phyloP scores from a whole-genome alignment of 2,329 filamentous ascomycete species.

The Lasiodiplodia citricola region DNA sequence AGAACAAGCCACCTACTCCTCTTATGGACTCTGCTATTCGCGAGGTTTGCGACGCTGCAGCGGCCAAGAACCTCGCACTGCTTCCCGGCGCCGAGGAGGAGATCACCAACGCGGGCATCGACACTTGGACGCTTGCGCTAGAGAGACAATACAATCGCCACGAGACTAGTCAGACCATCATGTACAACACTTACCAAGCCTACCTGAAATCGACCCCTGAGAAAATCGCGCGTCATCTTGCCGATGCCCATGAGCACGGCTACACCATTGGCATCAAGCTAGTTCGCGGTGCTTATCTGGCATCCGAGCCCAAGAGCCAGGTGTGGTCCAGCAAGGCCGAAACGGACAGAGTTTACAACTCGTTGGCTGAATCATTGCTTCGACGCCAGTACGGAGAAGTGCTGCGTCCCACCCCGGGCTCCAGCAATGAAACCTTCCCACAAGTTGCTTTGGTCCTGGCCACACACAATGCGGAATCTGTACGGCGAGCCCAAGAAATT shows the following conservation, averaged over 20 bases:
- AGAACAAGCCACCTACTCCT: constrained; percentile 65
- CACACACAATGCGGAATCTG: constrained; percentile 79
- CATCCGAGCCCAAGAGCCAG: constrained; percentile 53
- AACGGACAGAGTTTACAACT: constrained; percentile 70
- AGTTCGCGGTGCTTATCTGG: constrained; percentile 63
- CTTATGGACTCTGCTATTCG: constrained; percentile 73
- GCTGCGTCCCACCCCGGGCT: constrained; percentile 51
- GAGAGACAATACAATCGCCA: constrained; percentile 59
- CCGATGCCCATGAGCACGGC: constrained; percentile 50
- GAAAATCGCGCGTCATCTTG: constrained; percentile 54
- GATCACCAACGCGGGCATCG: constrained; percentile 68
- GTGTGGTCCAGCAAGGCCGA: constrained; percentile 61
- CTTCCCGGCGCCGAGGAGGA: constrained; percentile 89
- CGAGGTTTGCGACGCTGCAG: constrained; percentile 74
- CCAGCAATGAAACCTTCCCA: constrained; percentile 47
- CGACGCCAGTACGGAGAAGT: constrained; percentile 48
- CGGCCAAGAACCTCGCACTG: constrained; percentile 70
- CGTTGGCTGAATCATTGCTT: constrained; percentile 65
- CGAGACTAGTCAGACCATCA: constrained; percentile 72
- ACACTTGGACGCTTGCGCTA: constrained; percentile 58
- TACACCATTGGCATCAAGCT: constrained; percentile 63
- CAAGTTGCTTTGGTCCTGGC: constrained; percentile 71
- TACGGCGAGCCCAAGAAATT: constrained; percentile 51
- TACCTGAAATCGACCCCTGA: constrained; percentile 58
- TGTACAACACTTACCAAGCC: constrained; percentile 71